These are phyloP conservation scores for Thecamonas trahens DNA, from an alignment of 78 protist genomes.

Conservation along the genomic window DNA sequence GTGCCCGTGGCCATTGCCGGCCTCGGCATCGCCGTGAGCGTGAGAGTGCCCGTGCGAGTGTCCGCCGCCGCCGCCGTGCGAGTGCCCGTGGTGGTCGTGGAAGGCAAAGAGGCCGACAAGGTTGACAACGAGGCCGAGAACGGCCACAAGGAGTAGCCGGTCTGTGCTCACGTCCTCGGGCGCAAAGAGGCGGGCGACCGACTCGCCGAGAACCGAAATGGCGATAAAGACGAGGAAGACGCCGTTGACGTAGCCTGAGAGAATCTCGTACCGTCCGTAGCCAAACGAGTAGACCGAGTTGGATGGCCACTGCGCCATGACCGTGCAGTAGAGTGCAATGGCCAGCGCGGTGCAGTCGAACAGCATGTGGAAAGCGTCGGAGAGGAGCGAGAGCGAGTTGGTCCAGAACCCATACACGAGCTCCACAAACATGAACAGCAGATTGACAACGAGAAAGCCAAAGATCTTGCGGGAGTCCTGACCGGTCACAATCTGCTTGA, in stretches of 20 bases:
- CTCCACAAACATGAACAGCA: slow-evolving; percentile 85
- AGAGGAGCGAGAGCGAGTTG: slow-evolving; percentile 82
- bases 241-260: slow-evolving; percentile 88
- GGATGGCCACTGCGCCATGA: slow-evolving; percentile 64
- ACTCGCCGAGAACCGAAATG: slow-evolving; percentile 64
- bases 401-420: slow-evolving; percentile 82
- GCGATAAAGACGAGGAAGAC: slow-evolving; percentile 77
- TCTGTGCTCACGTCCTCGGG: slow-evolving; percentile 77
- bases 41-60: slow-evolving; percentile 40
- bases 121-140: slow-evolving; percentile 86
- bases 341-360: slow-evolving; percentile 84
- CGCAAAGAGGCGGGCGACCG: slow-evolving; percentile 65
- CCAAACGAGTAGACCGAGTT: slow-evolving; percentile 69
- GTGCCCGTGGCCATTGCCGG: neutral
- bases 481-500: neutral
- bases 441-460: slow-evolving; percentile 63
- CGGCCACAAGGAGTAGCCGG: slow-evolving; percentile 71
- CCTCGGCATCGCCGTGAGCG: slow-evolving; percentile 6
- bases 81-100: slow-evolving; percentile 42
- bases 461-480: slow-evolving; percentile 57
- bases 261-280: slow-evolving; percentile 68
- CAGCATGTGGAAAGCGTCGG: slow-evolving; percentile 94
- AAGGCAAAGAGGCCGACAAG: slow-evolving; percentile 81
- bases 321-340: slow-evolving; percentile 72
- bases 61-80: slow-evolving; percentile 16